Percentiles rank a stretch among this genome's conserved stretches.
These are phyloP conservation scores for Dioszegia hungarica DNA, from an alignment of 768 basidiomycete species.

Conservation along the genomic window DNA sequence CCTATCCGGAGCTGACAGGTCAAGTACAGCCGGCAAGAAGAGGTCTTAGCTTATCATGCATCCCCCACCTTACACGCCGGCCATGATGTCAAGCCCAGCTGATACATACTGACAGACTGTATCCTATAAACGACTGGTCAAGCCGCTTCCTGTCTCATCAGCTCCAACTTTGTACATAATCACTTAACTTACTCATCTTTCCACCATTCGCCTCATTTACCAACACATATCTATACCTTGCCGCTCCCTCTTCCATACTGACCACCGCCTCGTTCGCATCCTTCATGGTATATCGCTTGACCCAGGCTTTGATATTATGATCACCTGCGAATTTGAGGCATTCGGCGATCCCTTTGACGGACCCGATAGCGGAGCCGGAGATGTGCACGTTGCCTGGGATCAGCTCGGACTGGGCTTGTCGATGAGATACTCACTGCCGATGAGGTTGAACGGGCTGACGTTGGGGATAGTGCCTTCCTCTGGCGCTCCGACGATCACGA, in stretches of 20 bases:
- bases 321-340: slow-evolving; percentile 34
- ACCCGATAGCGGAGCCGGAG: slow-evolving; percentile 34
- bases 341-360: slow-evolving; percentile 22
- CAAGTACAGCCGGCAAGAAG: too few species aligned
- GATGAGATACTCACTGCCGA: slow-evolving; percentile 16
- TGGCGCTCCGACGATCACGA: slow-evolving; percentile 42
- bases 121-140: too few species aligned
- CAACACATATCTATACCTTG: slow-evolving; percentile 41
- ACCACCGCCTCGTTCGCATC: slow-evolving; percentile 39
- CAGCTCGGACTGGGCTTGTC: slow-evolving; percentile 26
- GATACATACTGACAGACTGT: too few species aligned
- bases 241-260: slow-evolving; percentile 30
- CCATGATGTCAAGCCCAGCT: too few species aligned
- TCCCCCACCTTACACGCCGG: too few species aligned
- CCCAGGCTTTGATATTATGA: slow-evolving; percentile 40
- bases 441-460: slow-evolving; percentile 34
- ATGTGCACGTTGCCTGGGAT: slow-evolving; percentile 53
- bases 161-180: too few species aligned
- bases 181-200: not conserved
- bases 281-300: slow-evolving; percentile 32
- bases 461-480: slow-evolving; percentile 51
- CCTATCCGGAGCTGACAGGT: not conserved
- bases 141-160: too few species aligned
- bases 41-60: too few species aligned
- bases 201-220: slow-evolving; percentile 45